Base-by-base conservation (phyloP, 2,329 filamentous ascomycete species). In the Ophiostoma sp. region DNA sequence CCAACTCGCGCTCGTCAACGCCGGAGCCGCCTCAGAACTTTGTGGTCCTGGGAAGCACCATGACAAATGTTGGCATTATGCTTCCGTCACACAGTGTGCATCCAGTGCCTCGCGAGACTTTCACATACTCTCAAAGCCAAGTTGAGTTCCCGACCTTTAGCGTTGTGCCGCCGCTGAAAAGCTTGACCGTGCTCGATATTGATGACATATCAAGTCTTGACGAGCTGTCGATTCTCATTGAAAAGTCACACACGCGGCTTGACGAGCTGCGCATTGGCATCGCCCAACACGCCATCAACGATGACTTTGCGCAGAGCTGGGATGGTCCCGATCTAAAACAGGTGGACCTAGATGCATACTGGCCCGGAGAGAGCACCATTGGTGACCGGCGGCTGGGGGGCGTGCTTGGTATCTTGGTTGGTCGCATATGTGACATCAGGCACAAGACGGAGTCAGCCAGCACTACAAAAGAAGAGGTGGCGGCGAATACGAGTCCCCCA, bases 61-160 rank as follows among this genome's bases (percentile, higher is more conserved):
- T 81, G 69, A 82, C 79, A 6, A 74, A 79, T 4, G 76, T 82
- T 38, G 80, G 80, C 18, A 79, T 81, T 70, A 72, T 75, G 74
- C 75, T 75, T 36, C 73, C 75, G n/a, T 68, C 75, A 60, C 74
- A 70, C 68, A 75, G 76, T 18, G 68, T 67, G 41, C 75, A 77
- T 47, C 75, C 76, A 11, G 11, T 75, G 72, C 67, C 76, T 73
- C 70, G 82, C 76, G 74, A 83, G n/a, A n/a, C 6, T n/a, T 27
- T 80, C 36, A 76, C 77, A 16, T 84, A 85, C 71, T 79, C 83
- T 41, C 82, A 85, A 68, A 82, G 81, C 72, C 82, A 84, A 67
- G 88, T 92, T 40, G 90, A 94, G 77, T 89, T 90, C 73, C 91
- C 91, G 0, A 92, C 89, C 1, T 90, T 95, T 73, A 94, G 90